These are phyloP conservation scores for Chytriomyces confervae DNA, from an alignment of 192 early-diverging fungal species.

Conservation along the genomic window DNA sequence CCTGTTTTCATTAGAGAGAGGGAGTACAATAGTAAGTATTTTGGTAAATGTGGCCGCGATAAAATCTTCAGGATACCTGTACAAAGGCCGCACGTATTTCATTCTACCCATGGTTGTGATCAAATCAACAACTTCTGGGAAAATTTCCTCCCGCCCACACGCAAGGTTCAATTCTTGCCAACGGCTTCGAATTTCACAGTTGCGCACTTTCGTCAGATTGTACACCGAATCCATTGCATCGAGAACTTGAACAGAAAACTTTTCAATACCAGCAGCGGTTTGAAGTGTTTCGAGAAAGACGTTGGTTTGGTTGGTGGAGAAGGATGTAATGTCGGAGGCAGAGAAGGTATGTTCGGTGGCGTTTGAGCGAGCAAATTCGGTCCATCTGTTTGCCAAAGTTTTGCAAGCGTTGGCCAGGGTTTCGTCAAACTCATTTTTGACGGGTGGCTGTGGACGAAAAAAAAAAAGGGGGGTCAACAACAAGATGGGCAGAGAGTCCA, in stretches of 20 bases:
- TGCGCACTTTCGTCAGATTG: conserved; percentile 68
- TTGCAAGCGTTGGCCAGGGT: conserved; percentile 82
- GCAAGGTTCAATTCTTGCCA: conserved; percentile 86
- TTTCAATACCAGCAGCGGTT: conserved; percentile 42
- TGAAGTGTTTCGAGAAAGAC: conserved; percentile 82
- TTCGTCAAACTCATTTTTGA: conserved; percentile 82
- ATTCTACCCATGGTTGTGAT: conserved; percentile 89
- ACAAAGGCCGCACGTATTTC: conserved; percentile 91
- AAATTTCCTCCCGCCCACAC: conserved; percentile 77
- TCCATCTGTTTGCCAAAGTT: conserved; percentile 69
- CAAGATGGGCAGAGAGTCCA: conserved; percentile 22
- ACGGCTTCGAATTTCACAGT: conserved; percentile 85
- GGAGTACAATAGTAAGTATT: conserved; percentile 5
- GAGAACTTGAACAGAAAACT: conserved; percentile 65
- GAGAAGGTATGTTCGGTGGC: conserved; percentile 61
- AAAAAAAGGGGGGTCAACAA: conserved; percentile 1
- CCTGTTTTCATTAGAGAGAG: neutral
- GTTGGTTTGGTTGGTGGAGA: conserved; percentile 80
- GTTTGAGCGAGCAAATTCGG: neutral
- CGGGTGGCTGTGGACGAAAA: conserved; percentile 62
- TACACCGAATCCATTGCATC: conserved; percentile 76
- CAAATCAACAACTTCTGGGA: conserved; percentile 78
- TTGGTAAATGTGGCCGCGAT: neutral
- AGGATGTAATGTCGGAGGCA: conserved; percentile 65
- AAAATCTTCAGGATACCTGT: conserved; percentile 34